phyloP scores from a whole-genome alignment of 805 yeast species.

The Myxozyma vanderwaltii region DNA sequence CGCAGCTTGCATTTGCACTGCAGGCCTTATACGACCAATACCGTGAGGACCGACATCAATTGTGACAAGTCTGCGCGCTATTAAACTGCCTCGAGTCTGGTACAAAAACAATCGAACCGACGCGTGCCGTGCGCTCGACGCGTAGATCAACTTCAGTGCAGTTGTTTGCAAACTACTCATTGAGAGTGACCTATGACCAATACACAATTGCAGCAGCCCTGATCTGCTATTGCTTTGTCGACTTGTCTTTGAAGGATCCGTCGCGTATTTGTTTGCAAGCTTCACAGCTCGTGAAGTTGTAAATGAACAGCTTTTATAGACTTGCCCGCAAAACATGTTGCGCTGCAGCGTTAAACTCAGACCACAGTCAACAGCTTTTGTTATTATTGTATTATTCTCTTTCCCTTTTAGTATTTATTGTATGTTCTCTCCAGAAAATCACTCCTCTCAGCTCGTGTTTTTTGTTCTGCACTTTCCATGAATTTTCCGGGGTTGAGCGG shows the following conservation, averaged over 20 bases:
- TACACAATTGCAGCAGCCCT: too few species aligned
- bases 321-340: not conserved
- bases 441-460: too few species aligned
- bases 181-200: too few species aligned
- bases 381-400: too few species aligned
- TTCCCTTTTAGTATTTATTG: too few species aligned
- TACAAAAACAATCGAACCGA: not conserved
- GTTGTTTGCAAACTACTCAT: not conserved
- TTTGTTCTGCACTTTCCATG: too few species aligned
- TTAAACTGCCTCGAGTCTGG: not conserved
- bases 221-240: not conserved
- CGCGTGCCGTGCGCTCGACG: not conserved
- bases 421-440: too few species aligned
- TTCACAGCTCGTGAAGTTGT: not conserved
- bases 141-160: not conserved
- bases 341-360: not conserved
- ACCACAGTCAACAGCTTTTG: not conserved
- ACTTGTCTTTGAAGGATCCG: not conserved
- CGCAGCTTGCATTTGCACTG: slow-evolving; percentile 15
- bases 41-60: not conserved
- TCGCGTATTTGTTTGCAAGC: not conserved
- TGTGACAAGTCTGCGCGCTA: not conserved
- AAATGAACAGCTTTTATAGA: not conserved
- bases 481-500: too few species aligned
- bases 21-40: not conserved